Conservation (phyloP, 1,139 yeast genomes). For the Sugiyamaella novakii region DNA sequence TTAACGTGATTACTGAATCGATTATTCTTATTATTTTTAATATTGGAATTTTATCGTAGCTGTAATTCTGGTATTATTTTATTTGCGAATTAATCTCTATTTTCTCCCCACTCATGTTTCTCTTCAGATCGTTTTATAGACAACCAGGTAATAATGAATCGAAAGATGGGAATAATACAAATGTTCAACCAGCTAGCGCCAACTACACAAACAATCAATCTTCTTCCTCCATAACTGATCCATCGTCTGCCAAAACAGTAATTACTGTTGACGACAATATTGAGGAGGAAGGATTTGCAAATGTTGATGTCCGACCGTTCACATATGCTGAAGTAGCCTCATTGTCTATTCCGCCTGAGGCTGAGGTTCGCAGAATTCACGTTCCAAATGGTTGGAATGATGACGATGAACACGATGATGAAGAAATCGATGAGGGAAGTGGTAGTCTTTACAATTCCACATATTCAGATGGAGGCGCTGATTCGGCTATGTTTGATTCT, state of each 20-base stretch:
- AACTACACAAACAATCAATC: background rate
- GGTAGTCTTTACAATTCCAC: slow-evolving; percentile 1
- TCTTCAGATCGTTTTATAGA: slow-evolving; percentile 10
- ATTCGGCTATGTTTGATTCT: background rate
- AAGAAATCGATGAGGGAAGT: slow-evolving; percentile 9
- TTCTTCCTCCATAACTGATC: slow-evolving; percentile 9
- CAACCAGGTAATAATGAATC: slow-evolving; percentile 9
- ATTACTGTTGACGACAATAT: slow-evolving; percentile 26
- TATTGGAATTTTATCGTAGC: too few species aligned
- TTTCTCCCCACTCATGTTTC: too few species aligned
- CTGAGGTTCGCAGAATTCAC: slow-evolving; percentile 4
- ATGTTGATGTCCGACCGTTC: slow-evolving; percentile 49
- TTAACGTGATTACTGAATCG: too few species aligned
- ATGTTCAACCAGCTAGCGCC: background rate
- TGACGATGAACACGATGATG: slow-evolving; percentile 16
- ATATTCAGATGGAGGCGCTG: background rate
- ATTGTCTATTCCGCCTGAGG: slow-evolving; percentile 5
- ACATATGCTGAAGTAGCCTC: slow-evolving; percentile 56
- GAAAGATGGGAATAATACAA: background rate
- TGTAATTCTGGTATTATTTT: too few species aligned
- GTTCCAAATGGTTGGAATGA: slow-evolving; percentile 15
- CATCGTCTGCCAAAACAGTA: slow-evolving; percentile 12
- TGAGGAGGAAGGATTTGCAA: slow-evolving; percentile 47
- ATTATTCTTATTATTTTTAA: too few species aligned
- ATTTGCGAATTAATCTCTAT: too few species aligned